Evolutionary conservation across 805 yeast species (phyloP).

Genomic region (Kodamaea neixiangensis): DNA sequence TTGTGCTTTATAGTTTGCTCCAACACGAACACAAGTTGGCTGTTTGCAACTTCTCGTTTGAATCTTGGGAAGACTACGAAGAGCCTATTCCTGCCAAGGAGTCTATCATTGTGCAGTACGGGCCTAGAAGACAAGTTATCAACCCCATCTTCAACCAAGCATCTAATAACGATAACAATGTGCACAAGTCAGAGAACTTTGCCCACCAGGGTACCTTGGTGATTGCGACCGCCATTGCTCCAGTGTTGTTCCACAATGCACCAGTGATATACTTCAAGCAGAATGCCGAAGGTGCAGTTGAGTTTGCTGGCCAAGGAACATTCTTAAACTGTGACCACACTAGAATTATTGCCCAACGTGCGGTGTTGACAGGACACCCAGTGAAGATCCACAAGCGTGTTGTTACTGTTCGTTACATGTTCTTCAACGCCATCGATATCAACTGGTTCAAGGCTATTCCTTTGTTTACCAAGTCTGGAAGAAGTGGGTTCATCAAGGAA

Average conservation of each 20-base stretch:
- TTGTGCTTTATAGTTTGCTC: slow-evolving; percentile 71
- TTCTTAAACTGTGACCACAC: slow-evolving; percentile 83
- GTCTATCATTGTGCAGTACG: slow-evolving; percentile 82
- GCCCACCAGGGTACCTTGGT: slow-evolving; percentile 70
- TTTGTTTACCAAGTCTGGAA: slow-evolving; percentile 86
- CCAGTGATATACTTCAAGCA: slow-evolving; percentile 84
- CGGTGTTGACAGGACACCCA: slow-evolving; percentile 90
- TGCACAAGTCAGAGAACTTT: slow-evolving; percentile 82
- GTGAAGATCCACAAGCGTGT: slow-evolving; percentile 91
- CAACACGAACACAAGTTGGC: slow-evolving; percentile 86
- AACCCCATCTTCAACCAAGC: slow-evolving; percentile 83
- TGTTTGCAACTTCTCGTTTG: slow-evolving; percentile 76
- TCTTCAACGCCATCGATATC: slow-evolving; percentile 88
- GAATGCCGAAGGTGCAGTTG: slow-evolving; percentile 50
- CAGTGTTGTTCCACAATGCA: slow-evolving; percentile 77
- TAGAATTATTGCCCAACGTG: slow-evolving; percentile 84
- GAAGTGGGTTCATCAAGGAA: slow-evolving; percentile 93
- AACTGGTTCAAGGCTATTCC: slow-evolving; percentile 90
- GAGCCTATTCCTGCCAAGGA: slow-evolving; percentile 85
- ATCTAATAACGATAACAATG: slow-evolving; percentile 76
- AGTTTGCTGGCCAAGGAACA: slow-evolving; percentile 86
- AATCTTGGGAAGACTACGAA: slow-evolving; percentile 88
- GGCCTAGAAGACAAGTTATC: slow-evolving; percentile 83
- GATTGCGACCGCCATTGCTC: slow-evolving; percentile 86
- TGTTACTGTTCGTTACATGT: slow-evolving; percentile 95